Evolutionary conservation across 805 yeast genomes (phyloP).

Genomic region (Barnettozyma salicaria): DNA sequence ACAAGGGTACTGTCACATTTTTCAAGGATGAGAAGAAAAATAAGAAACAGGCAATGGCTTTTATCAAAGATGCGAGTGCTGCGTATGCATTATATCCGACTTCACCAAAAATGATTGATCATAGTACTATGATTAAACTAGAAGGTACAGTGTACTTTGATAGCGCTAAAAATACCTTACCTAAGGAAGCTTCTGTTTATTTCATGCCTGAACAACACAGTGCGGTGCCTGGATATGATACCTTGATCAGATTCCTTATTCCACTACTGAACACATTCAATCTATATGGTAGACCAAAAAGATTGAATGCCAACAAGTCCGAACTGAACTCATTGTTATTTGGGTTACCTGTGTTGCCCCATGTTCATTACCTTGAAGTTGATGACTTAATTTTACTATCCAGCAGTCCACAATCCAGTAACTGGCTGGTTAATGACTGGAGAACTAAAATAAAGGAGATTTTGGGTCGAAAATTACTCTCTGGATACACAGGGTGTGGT

Average conservation of each 20-base stretch:
- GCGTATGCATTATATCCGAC: constrained; percentile 93
- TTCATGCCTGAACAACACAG: constrained; percentile 82
- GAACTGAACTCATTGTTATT: constrained; percentile 62
- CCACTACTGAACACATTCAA: constrained; percentile 73
- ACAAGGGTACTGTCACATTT: constrained; percentile 39
- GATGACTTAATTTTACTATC: constrained; percentile 48
- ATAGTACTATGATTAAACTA: constrained; percentile 80
- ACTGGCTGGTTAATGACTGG: constrained; percentile 64
- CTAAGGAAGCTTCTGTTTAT: constrained; percentile 58
- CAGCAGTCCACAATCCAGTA: constrained; percentile 28
- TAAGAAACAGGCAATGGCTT: constrained; percentile 76
- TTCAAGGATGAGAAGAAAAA: constrained; percentile 73
- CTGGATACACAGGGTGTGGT: constrained; percentile 79
- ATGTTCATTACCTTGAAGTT: constrained; percentile 62
- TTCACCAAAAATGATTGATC: constrained; percentile 71
- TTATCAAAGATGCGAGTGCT: constrained; percentile 59
- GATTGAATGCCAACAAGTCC: constrained; percentile 63
- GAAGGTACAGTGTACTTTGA: constrained; percentile 74
- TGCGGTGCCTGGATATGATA: constrained; percentile 77
- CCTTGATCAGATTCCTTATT: constrained; percentile 71
- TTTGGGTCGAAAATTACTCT: constrained; percentile 43
- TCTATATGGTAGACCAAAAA: constrained; percentile 74
- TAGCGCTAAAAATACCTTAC: constrained; percentile 38
- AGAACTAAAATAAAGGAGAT: constrained; percentile 46
- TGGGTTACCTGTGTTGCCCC: constrained; percentile 79